Evolutionary conservation across 257 asterid species (phyloP).

Genomic region (Solanum phureja): DNA sequence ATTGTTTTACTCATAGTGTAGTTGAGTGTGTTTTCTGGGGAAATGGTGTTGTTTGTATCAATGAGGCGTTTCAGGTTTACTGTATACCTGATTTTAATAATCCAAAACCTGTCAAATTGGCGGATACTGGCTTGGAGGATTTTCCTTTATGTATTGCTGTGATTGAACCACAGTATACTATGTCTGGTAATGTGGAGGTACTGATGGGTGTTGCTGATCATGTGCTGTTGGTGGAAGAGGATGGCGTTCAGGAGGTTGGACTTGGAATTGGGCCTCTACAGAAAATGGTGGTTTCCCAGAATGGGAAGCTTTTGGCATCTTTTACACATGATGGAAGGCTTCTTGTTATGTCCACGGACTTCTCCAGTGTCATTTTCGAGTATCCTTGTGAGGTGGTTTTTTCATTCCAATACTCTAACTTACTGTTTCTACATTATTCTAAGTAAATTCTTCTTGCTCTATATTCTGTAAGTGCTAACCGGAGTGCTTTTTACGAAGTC

Average conservation of each 20-base stretch:
- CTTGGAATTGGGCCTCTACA: slow-evolving; percentile 73
- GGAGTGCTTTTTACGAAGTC: background rate
- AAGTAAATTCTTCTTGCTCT: background rate
- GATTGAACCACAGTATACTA: slow-evolving; percentile 86
- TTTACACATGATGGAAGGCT: slow-evolving; percentile 90
- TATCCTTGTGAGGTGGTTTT: slow-evolving; percentile 72
- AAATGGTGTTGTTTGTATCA: slow-evolving; percentile 77
- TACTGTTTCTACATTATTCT: background rate
- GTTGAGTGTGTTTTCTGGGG: slow-evolving; percentile 92
- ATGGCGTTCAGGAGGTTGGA: slow-evolving; percentile 69
- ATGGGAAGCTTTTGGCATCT: slow-evolving; percentile 72
- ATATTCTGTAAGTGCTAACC: background rate
- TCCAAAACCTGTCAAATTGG: slow-evolving; percentile 54
- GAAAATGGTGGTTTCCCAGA: slow-evolving; percentile 84
- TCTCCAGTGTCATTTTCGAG: slow-evolving; percentile 59
- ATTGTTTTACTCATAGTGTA: slow-evolving; percentile 60
- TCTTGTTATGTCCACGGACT: slow-evolving; percentile 69
- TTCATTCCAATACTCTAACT: background rate
- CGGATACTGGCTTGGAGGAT: slow-evolving; percentile 75
- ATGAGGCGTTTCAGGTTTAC: slow-evolving; percentile 66
- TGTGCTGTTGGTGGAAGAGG: slow-evolving; percentile 83
- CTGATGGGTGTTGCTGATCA: slow-evolving; percentile 68
- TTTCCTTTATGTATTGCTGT: slow-evolving; percentile 85
- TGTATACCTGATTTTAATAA: slow-evolving; percentile 66
- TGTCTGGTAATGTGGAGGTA: slow-evolving; percentile 96